Evolutionary conservation across 169 alveolate genomes (phyloP).

Genomic region (Eimeria sp.): DNA sequence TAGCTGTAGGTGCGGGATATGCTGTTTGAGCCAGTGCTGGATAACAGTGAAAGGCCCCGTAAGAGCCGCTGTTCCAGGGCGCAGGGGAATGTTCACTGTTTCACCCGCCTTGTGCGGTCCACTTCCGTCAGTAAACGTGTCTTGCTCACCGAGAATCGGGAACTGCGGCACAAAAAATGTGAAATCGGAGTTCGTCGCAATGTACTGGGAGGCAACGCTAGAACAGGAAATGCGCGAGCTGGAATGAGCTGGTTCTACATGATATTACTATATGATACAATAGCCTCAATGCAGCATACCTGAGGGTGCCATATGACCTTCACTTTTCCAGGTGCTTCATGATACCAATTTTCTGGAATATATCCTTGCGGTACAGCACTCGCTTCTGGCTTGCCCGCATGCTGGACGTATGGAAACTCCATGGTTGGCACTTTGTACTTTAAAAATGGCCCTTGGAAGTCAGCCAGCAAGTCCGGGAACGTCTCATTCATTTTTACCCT

Average conservation of each 20-base stretch:
- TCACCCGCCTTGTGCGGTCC: slow-evolving; percentile 24
- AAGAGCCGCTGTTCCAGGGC: slow-evolving; percentile 36
- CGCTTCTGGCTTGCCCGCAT: slow-evolving; percentile 31
- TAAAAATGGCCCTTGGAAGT: slow-evolving; percentile 48
- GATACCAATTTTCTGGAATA: slow-evolving; percentile 39
- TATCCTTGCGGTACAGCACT: slow-evolving; percentile 37
- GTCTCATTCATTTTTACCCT: slow-evolving; percentile 35
- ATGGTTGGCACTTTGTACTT: slow-evolving; percentile 64
- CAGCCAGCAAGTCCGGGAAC: neutral
- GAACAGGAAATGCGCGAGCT: neutral
- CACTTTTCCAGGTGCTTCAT: slow-evolving; percentile 13
- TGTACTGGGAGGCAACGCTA: neutral
- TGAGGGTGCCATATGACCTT: slow-evolving; percentile 53
- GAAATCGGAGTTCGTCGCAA: neutral
- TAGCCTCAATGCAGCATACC: neutral
- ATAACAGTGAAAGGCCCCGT: slow-evolving; percentile 59
- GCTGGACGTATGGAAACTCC: slow-evolving; percentile 70
- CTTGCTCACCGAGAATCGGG: slow-evolving; percentile 40
- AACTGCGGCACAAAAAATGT: slow-evolving; percentile 16
- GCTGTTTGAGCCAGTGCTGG: slow-evolving; percentile 32
- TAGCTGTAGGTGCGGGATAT: slow-evolving; percentile 30
- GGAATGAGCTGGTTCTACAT: neutral
- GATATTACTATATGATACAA: too few species aligned
- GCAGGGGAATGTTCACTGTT: slow-evolving; percentile 38
- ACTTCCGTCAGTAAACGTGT: slow-evolving; percentile 32